Evolutionary conservation across 2,329 filamentous ascomycete genomes (phyloP).

Genomic region (Calonectria pseudoturangicola): DNA sequence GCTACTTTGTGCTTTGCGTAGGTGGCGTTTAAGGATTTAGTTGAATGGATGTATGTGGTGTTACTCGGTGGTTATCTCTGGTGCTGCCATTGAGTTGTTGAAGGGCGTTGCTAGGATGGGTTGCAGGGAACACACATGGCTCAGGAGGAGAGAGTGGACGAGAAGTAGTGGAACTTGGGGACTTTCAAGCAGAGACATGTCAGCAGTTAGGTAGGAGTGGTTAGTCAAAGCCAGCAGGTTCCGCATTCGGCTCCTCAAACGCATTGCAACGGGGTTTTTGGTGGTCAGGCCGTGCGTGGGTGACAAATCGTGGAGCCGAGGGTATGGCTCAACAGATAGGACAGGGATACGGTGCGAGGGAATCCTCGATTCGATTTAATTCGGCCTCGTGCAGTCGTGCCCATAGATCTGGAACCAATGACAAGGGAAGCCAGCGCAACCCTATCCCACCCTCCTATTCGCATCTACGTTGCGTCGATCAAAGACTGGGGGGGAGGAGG

Average conservation of each 20-base stretch:
- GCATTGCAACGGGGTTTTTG: not conserved
- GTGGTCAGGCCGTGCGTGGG: not conserved
- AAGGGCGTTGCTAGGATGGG: not conserved
- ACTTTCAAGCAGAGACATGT: no score
- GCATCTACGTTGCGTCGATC: not conserved
- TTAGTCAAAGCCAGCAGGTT: no score
- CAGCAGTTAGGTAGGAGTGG: no score
- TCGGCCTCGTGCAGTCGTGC: slow-evolving; percentile 9
- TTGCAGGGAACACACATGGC: not conserved
- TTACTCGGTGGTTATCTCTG: no score
- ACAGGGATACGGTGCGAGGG: slow-evolving; percentile 5
- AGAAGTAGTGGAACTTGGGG: not conserved
- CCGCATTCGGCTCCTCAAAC: no score
- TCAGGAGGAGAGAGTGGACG: not conserved
- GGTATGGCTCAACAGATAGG: slow-evolving; percentile 11
- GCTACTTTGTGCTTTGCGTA: not conserved
- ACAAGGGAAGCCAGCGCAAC: not conserved
- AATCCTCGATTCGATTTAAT: not conserved
- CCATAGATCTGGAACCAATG: not conserved
- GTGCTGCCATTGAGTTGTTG: no score
- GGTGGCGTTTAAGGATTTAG: no score
- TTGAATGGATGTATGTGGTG: no score
- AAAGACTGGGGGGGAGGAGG: not conserved
- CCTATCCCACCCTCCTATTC: not conserved
- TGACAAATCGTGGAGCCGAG: slow-evolving; percentile 1